Conservation (phyloP, 768 basidiomycete species). For the Suillus spraguei region DNA sequence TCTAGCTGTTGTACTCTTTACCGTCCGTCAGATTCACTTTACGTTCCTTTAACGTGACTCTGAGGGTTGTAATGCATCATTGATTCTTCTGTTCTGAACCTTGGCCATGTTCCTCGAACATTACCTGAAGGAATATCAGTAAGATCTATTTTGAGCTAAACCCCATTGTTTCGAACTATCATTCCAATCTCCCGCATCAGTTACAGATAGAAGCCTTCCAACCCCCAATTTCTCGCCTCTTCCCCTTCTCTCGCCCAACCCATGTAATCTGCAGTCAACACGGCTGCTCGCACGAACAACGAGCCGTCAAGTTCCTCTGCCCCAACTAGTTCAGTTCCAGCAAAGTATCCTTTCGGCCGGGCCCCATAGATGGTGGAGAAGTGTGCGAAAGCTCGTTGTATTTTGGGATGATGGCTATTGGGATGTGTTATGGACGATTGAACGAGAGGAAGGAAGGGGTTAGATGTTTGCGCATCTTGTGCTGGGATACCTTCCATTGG, state of each 20-base stretch:
- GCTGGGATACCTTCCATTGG: neutral
- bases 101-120: neutral
- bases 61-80: neutral
- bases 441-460: slow-evolving; percentile 43
- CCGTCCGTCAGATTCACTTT: neutral
- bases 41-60: neutral
- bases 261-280: slow-evolving; percentile 33
- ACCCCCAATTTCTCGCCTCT: slow-evolving; percentile 26
- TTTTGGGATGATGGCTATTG: slow-evolving; percentile 35
- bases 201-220: slow-evolving; percentile 28
- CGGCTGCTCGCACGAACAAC: slow-evolving; percentile 35
- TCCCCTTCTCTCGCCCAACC: slow-evolving; percentile 24
- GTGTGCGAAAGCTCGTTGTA: slow-evolving; percentile 38
- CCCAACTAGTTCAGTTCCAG: slow-evolving; percentile 32
- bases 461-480: slow-evolving; percentile 29
- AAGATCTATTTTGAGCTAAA: neutral
- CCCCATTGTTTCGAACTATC: neutral
- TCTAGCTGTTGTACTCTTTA: neutral
- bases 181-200: neutral
- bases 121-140: neutral
- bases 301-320: slow-evolving; percentile 39
- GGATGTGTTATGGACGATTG: slow-evolving; percentile 41
- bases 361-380: slow-evolving; percentile 34
- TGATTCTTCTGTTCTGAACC: neutral
- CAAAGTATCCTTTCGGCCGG: slow-evolving; percentile 28